Base-by-base conservation (phyloP, 805 yeast species). In the Saturnispora zaruensis region DNA sequence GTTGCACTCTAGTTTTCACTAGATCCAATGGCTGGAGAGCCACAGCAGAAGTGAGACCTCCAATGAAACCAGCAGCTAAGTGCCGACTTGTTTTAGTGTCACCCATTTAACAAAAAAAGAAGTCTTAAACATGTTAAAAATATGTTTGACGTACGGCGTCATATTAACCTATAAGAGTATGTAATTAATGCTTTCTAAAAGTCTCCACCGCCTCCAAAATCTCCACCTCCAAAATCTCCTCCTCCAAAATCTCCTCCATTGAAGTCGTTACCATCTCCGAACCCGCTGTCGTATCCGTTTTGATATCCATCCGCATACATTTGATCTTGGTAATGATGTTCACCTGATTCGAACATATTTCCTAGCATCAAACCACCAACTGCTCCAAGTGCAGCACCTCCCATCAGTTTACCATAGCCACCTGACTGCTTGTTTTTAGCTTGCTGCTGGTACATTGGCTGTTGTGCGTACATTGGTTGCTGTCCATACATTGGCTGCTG, bases 11-110 rank as follows among this genome's bases (percentile, higher is more conserved):
- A 0, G 98, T 91, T 65, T 91, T 91, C 44, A 91, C 67, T 43
- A 91, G 72, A 65, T 91, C 98, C 43, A 91, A 74, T 1, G 98
- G 98, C 65, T 91, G 98, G 38, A 91, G 72, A 0, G 77, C 72
- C 4, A 87, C 77, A 0, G 96, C 80, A 3, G 96, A 83, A 0
- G 88, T 74, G 46, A 91, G 67, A 0, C 98, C 98, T 1, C 96
- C 95, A 6, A 78, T 58, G 55, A 86, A 89, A 0, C 97, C 98
- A 1, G 96, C 86, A 14, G 79, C 57, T 8, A 88, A 65, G 65
- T 89, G 96, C 1, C 74, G 65, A 6, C 63, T 49, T 2, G 66
- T 57, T 46, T 59, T 60, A 18, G 51, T 38, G 40, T 54, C 55
- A 13, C 25, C 32, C 44, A 40, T 41, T 38, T 25, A n/a, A 18